Evolutionary conservation across 2,329 filamentous ascomycete species (phyloP).

Genomic region (Chaetomiaceae sp.): DNA sequence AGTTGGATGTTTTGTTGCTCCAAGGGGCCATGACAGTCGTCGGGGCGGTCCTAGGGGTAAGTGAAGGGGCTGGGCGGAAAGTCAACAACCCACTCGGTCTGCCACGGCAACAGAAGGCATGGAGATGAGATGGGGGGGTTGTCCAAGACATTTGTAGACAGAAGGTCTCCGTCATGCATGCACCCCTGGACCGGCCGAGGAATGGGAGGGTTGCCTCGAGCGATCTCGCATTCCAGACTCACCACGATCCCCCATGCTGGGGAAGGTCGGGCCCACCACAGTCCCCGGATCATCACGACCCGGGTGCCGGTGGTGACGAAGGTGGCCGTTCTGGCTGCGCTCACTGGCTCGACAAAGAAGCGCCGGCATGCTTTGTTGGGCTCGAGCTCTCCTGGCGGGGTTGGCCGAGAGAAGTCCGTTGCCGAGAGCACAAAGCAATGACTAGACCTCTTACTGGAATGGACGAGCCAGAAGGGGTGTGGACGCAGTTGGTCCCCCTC

Average conservation of each 20-base stretch:
- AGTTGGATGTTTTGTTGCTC: slow-evolving; percentile 4
- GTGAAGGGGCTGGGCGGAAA: slow-evolving; percentile 13
- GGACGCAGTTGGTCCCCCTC: not conserved
- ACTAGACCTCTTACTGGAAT: slow-evolving; percentile 10
- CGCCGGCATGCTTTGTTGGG: slow-evolving; percentile 12
- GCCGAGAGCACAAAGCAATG: slow-evolving; percentile 11
- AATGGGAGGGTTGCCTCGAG: slow-evolving; percentile 15
- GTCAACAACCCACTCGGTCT: slow-evolving; percentile 24
- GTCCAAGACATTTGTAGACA: slow-evolving; percentile 26
- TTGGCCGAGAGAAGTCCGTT: slow-evolving; percentile 3
- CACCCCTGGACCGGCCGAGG: slow-evolving; percentile 10
- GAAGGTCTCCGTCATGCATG: slow-evolving; percentile 9
- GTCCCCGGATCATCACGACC: not conserved
- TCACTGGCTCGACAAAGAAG: slow-evolving; percentile 12
- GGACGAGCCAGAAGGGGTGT: not conserved
- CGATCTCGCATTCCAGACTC: slow-evolving; percentile 17
- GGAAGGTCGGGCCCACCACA: slow-evolving; percentile 1
- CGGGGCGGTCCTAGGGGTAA: slow-evolving; percentile 4
- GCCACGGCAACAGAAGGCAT: slow-evolving; percentile 26
- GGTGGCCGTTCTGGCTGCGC: slow-evolving; percentile 3
- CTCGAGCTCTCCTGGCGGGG: not conserved
- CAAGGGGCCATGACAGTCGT: slow-evolving; percentile 13
- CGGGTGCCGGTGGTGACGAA: slow-evolving; percentile 4
- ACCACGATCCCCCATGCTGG: not conserved
- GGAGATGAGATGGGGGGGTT: slow-evolving; percentile 13